A percentile compares a stretch with the other conserved stretches of the same genome.
phyloP scores from a whole-genome alignment of 1,284 basidiomycete genomes.

The Boletus sp. region DNA sequence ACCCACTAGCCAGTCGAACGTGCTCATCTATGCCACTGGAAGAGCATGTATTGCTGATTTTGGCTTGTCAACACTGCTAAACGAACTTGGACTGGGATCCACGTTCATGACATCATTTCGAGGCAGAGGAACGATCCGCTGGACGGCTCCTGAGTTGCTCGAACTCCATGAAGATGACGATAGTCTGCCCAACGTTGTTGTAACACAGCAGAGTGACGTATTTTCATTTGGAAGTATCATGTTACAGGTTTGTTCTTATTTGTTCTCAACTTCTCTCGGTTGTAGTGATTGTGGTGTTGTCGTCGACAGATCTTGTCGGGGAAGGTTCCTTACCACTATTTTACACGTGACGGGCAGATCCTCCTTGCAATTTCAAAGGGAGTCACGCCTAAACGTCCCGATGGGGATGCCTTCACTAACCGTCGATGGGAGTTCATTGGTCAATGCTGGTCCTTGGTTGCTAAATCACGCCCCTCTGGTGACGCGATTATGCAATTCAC shows the following conservation, averaged over 20 bases:
- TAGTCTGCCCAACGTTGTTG: neutral
- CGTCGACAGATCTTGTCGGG: neutral
- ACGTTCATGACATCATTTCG: neutral
- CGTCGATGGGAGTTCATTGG: too few relatives aligned
- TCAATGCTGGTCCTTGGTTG: too few relatives aligned
- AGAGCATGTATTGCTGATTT: neutral
- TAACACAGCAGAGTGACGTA: neutral
- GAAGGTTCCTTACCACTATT: too few relatives aligned
- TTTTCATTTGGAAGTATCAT: neutral
- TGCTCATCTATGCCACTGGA: neutral
- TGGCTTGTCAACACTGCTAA: neutral
- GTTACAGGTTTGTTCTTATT: neutral
- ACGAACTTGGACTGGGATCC: neutral
- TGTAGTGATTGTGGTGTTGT: neutral
- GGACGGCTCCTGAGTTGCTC: neutral
- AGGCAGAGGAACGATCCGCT: neutral
- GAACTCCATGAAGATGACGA: neutral
- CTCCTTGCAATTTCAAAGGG: too few relatives aligned
- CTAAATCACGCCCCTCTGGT: too few relatives aligned
- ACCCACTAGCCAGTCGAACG: neutral
- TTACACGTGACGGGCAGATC: too few relatives aligned
- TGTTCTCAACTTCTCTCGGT: neutral
- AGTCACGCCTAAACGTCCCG: too few relatives aligned
- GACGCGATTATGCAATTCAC: too few relatives aligned
- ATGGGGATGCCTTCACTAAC: too few relatives aligned